A percentile compares a stretch with the other conserved stretches of the same genome.
phyloP scores from a whole-genome alignment of 1,284 basidiomycete genomes.

The Sutorius eximius region DNA sequence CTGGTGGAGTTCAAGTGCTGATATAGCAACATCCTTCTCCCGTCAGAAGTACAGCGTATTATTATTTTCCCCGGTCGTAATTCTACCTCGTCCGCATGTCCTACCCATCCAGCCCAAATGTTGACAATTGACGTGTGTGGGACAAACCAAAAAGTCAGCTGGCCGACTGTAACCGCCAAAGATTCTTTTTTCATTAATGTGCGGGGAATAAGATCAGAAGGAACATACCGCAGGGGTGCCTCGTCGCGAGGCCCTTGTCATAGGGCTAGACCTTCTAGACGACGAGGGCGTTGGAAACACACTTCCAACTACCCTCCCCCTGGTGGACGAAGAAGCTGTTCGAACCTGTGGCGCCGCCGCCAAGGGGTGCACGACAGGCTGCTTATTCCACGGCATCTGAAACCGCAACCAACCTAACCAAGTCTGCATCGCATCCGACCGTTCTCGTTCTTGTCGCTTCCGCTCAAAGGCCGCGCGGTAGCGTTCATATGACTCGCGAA shows the following conservation, averaged over 20 bases:
- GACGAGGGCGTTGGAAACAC: constrained; percentile 39
- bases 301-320: constrained; percentile 35
- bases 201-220: constrained; percentile 14
- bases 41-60: not conserved
- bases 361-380: constrained; percentile 12
- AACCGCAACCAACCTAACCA: constrained; percentile 44
- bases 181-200: constrained; percentile 30
- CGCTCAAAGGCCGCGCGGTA: constrained; percentile 92
- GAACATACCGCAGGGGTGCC: constrained; percentile 28
- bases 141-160: constrained; percentile 8
- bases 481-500: constrained; percentile 91
- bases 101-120: not conserved
- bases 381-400: constrained; percentile 43
- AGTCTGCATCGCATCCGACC: constrained; percentile 41
- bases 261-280: constrained; percentile 45
- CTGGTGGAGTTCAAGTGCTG: not conserved
- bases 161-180: constrained; percentile 15
- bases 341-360: constrained; percentile 22
- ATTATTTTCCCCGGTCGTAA: too few species aligned
- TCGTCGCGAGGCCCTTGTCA: constrained; percentile 37
- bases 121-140: not conserved
- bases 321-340: constrained; percentile 34
- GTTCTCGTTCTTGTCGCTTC: constrained; percentile 66
- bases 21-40: not conserved
- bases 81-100: not conserved